These are phyloP conservation scores for Halophytophthora batemanensis DNA, from an alignment of 352 stramenopile species.

Conservation along the genomic window DNA sequence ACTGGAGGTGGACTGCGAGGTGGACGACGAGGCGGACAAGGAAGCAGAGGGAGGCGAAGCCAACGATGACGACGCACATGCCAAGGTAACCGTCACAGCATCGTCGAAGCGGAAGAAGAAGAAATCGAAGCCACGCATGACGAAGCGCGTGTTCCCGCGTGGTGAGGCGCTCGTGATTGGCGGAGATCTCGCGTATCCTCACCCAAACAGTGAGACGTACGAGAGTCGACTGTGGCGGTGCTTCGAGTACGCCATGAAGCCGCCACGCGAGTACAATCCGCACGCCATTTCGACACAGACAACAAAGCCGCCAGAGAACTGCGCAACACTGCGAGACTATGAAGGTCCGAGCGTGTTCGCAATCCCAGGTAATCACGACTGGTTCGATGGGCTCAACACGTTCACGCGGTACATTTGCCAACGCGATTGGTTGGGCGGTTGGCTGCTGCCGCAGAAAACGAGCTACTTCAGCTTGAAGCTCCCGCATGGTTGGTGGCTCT, in stretches of 20 bases:
- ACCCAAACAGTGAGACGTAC: slow-evolving; percentile 85
- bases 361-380: slow-evolving; percentile 92
- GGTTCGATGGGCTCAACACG: slow-evolving; percentile 92
- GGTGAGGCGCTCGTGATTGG: slow-evolving; percentile 89
- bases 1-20: slow-evolving; percentile 70
- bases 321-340: slow-evolving; percentile 54
- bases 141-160: slow-evolving; percentile 66
- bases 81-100: too few relatives aligned
- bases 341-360: slow-evolving; percentile 71
- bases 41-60: too few relatives aligned
- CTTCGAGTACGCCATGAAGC: slow-evolving; percentile 94
- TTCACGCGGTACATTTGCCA: slow-evolving; percentile 91
- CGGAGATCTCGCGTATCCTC: slow-evolving; percentile 91
- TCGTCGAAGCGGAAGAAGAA: slow-evolving; percentile 19
- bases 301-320: slow-evolving; percentile 68
- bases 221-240: slow-evolving; percentile 89
- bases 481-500: slow-evolving; percentile 90
- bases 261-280: slow-evolving; percentile 81
- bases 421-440: slow-evolving; percentile 90
- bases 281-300: slow-evolving; percentile 81
- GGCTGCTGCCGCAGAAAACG: slow-evolving; percentile 89
- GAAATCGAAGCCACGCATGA: slow-evolving; percentile 32
- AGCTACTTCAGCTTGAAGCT: slow-evolving; percentile 92
- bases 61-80: slow-evolving; percentile 3
- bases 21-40: slow-evolving; percentile 20